Base-by-base conservation (phyloP, 139 green algal species). In the Chlamydomonas eustigma region DNA sequence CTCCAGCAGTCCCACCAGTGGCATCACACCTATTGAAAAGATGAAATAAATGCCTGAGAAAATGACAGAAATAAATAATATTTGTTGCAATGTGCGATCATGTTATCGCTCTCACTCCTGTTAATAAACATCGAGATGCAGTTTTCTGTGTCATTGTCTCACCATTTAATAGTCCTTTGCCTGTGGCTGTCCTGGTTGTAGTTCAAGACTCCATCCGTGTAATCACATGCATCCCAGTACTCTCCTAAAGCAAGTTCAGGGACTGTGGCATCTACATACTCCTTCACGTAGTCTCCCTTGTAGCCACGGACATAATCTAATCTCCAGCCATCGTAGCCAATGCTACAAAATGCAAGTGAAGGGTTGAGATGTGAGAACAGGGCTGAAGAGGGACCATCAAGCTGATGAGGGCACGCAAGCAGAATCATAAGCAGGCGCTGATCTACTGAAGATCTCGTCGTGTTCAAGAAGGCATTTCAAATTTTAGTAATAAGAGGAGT, bases 151-250 rank as follows among this genome's bases (percentile, higher is more conserved):
- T 12, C 44, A 58, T 58, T 58, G 12, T 58, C 44, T 58, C 18
- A 58, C 44, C 44, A 58, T 18, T 58, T 58, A 18, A 58, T 18
- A 28, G 44, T 58, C 44, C 91, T 88, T 87, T 98, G 93, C 6
- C 95, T 75, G 78, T 83, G 78, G 1, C 22, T 32, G 33, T 94
- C 89, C 87, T 98, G 94, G 88, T 98, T 97, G 84, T 97, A 97
- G 82, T 97, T 94, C n/a, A 97, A 90, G 81, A 98, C 93, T 18
- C 93, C 90, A 70, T 97, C 92, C 1, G 87, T 94, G 89, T 97
- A 97, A 37, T 93, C 91, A 75, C 92, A 97, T 44, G 91, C 91
- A 86, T 97, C 94, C 95, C 95, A 98, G 84, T 91, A 98, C 85
- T 98, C 95, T 6, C 94, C 94, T 83, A 98, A 91, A 0, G 92